Evolutionary conservation across 805 yeast genomes (phyloP), one percentile per base, ranked within the genome.

Genomic region (Suhomyces xylopsoci): DNA sequence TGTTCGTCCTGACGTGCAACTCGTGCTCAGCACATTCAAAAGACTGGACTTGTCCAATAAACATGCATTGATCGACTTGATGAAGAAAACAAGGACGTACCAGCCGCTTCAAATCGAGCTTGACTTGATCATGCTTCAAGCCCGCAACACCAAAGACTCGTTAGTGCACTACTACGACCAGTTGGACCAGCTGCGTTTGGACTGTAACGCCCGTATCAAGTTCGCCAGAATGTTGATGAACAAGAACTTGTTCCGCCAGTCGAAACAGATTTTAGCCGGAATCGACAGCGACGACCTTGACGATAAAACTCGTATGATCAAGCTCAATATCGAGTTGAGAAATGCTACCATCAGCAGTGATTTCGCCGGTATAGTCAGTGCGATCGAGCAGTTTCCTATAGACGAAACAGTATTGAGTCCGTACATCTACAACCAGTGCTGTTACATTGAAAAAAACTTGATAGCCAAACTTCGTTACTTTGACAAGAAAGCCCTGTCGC

Each of bases 1-100:
- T 0, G 65, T 74, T 7, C 58, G 64, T 25, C 79, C 79, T 0
- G 77, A 74, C 51, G 58, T 59, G 45, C 49, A 51, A 14, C 48
- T 73, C n/a, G 52, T 75, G 5, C 66, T 66, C 45, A 66, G 62
- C 40, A 71, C 78, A 0, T 67, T 70, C 49, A 55, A 61, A 26
- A 58, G 65, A 30, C 64, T 66, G 58, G 64, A 65, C 41, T 32
- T 52, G 17, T 51, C 56, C 17, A 60, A 70, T 30, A 58, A 67
- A 52, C 49, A 57, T 8, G 60, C 62, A 12, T 55, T 74, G 32
- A 60, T 61, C 2, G 67, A 64, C 22, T 54, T 72, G 38, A 50
- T 61, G 46, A 57, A 54, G 28, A 51, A 51, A 20, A 47, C 57
- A 14, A 49, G 69, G 28, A 41, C 55, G 28, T 56, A 57, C 38